Percentiles rank a stretch among this genome's conserved stretches.
These are phyloP conservation scores for Mucor sp. DNA, from an alignment of 371 early-diverging fungal species.

Conservation along the genomic window DNA sequence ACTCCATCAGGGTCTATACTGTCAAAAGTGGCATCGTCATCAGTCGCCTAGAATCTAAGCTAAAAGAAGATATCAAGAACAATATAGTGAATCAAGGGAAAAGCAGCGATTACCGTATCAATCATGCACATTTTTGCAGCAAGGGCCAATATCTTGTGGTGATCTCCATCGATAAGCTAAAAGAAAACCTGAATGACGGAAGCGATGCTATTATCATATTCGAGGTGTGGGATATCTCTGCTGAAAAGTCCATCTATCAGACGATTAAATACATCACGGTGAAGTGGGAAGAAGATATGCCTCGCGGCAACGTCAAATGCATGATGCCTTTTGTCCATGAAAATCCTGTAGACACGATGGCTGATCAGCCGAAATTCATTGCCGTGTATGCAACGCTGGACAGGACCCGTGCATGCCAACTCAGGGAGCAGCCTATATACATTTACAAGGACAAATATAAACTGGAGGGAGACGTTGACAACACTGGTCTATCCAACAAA, in stretches of 20 bases:
- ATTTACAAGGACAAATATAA: no score
- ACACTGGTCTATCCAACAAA: no score
- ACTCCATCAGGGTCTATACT: conserved; percentile 1
- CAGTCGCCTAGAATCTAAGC: background rate
- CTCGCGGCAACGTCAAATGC: background rate
- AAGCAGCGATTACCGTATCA: background rate
- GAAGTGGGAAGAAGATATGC: background rate
- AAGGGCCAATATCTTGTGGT: background rate
- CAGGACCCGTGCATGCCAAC: no score
- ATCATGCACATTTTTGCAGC: background rate
- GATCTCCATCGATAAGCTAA: background rate
- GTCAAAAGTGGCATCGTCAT: conserved; percentile 3
- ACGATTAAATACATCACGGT: background rate
- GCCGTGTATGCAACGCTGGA: background rate
- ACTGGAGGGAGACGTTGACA: background rate
- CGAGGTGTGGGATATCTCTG: background rate
- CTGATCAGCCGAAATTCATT: background rate
- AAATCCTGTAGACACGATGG: no score
- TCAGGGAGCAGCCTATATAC: no score
- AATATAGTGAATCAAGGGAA: background rate
- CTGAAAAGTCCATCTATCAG: conserved; percentile 1
- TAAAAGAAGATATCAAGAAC: background rate
- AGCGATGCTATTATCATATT: background rate
- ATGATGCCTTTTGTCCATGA: background rate
- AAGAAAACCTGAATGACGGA: background rate